A percentile compares a stretch with the other conserved stretches of the same genome.
These are phyloP conservation scores for Ambrosia artemisiifolia DNA, from an alignment of 129 eudicot species.

Conservation along the genomic window DNA sequence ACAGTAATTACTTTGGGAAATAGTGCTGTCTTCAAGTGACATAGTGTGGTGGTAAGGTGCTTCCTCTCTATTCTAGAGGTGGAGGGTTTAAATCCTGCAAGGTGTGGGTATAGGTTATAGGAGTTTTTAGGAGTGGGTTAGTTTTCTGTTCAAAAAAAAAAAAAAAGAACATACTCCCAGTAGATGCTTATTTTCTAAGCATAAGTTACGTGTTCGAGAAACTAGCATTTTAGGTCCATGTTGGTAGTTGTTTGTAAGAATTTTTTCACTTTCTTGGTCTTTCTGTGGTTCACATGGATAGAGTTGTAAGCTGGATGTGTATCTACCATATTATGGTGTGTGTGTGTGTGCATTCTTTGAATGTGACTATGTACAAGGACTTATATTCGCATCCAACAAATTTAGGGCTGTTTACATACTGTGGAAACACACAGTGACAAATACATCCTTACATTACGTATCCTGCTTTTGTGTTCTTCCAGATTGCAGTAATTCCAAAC, in stretches of 20 bases:
- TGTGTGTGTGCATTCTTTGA: background rate
- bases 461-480: conserved; percentile 17
- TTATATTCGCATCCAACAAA: background rate
- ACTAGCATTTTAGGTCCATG: background rate
- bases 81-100: too few relatives aligned
- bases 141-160: too few relatives aligned
- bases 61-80: too few relatives aligned
- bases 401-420: background rate
- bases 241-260: background rate
- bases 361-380: background rate
- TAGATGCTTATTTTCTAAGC: background rate
- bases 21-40: background rate
- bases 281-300: background rate
- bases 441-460: background rate
- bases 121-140: too few relatives aligned
- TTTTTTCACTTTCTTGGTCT: background rate
- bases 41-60: too few relatives aligned
- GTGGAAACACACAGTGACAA: background rate
- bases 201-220: background rate
- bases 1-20: background rate
- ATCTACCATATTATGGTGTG: background rate
- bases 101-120: too few relatives aligned
- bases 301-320: background rate
- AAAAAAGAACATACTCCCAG: background rate
- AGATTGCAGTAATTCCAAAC: conserved; percentile 83